A percentile compares a stretch with the other conserved stretches of the same genome.
These are phyloP conservation scores for Arxiozyma slooffiae DNA, from an alignment of 1,139 yeast species.

Conservation along the genomic window DNA sequence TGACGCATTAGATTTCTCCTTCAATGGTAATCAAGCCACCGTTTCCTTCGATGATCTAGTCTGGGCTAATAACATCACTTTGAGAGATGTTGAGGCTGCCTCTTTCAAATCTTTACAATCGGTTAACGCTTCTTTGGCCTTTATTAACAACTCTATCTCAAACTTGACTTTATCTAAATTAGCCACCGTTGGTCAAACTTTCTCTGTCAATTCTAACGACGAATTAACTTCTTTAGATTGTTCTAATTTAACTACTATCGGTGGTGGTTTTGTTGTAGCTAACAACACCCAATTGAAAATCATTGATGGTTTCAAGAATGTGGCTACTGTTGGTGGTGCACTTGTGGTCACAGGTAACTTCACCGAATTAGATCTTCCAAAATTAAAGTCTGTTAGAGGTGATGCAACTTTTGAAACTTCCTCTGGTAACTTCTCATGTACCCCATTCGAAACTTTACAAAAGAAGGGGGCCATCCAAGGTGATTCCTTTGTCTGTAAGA, in stretches of 20 bases:
- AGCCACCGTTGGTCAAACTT: slow-evolving; percentile 64
- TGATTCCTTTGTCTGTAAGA: slow-evolving; percentile 77
- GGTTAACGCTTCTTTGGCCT: slow-evolving; percentile 73
- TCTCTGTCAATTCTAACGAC: slow-evolving; percentile 64
- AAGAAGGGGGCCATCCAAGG: slow-evolving; percentile 77
- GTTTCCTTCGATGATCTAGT: slow-evolving; percentile 59
- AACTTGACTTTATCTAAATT: slow-evolving; percentile 50
- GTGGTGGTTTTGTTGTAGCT: slow-evolving; percentile 82
- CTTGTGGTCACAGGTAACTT: slow-evolving; percentile 72
- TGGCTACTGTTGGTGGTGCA: slow-evolving; percentile 79
- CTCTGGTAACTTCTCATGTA: slow-evolving; percentile 72
- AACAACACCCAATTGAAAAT: slow-evolving; percentile 65
- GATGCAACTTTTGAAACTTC: slow-evolving; percentile 75
- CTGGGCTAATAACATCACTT: slow-evolving; percentile 79
- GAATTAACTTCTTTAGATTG: slow-evolving; percentile 62
- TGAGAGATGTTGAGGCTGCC: slow-evolving; percentile 69
- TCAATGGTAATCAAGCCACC: slow-evolving; percentile 69
- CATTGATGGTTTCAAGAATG: slow-evolving; percentile 64
- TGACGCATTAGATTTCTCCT: slow-evolving; percentile 65
- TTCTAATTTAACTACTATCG: slow-evolving; percentile 57
- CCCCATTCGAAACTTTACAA: slow-evolving; percentile 57
- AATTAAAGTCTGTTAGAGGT: slow-evolving; percentile 75
- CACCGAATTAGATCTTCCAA: slow-evolving; percentile 64
- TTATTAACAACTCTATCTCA: slow-evolving; percentile 56
- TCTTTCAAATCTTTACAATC: slow-evolving; percentile 57